Base-by-base conservation (phyloP, 2,329 filamentous ascomycete species). In the Ceratocystis eucalypticola region DNA sequence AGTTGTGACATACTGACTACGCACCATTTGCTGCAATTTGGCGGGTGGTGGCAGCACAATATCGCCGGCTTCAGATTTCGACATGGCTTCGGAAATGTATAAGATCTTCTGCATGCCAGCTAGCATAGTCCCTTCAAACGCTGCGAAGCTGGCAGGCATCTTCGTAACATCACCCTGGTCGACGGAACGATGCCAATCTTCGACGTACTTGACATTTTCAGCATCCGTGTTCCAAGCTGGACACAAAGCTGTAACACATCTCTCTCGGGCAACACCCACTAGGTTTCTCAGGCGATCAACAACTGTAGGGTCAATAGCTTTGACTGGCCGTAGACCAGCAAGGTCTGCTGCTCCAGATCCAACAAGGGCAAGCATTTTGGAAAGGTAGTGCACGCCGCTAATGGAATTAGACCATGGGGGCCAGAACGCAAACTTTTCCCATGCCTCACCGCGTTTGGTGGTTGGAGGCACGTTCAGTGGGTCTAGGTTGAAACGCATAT, bases 361-460 rank as follows among this genome's bases (percentile, higher is more conserved):
- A 3, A 99, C 84, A 2, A 96, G 79, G 0, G 86, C 80, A 25
- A 97, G 79, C 73, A 94, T 87, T 73, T 88, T 91, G 63, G 88
- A 86, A 4, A 99, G 81, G 72, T 96, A 96, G 74, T 96, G 85
- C 1, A 93, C 89, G n/a, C 89, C 93, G 67, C 91, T 95, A 28
- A 97, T 78, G 0, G 92, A 92, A 73, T 96, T 97, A 1, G 91
- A 89, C 77, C 89, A 88, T 0, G 93, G 94, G 3, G 93, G 92
- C 92, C 93, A 97, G 75, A 97, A 99, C 0, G 92, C 93, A 74
- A 94, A 85, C 77, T 93, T 88, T 73, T 97, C 94, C 91, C 91
- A 97, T 0, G 87, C 78, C 71, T 96, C 91, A 5, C 92, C 93
- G 57, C 83, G 84, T 70, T 82, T 89, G 0, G 91, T 89, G 0